These are phyloP conservation scores for Beauveria brongniartii DNA, from an alignment of 2,329 filamentous ascomycete genomes.

Conservation along the genomic window DNA sequence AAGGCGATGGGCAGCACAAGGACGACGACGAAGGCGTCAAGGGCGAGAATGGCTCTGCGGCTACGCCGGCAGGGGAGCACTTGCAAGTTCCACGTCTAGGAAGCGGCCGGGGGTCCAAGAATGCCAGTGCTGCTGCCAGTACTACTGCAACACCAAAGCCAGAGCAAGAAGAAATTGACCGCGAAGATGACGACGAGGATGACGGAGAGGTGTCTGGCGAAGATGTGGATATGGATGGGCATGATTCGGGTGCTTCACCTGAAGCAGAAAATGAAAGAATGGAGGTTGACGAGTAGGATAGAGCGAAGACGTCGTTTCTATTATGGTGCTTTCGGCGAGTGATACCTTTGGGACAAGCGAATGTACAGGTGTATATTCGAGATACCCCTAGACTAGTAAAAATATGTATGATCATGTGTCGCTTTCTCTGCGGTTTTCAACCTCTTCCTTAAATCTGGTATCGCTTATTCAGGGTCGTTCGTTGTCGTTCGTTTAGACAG, in stretches of 20 bases:
- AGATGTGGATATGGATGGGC: neutral
- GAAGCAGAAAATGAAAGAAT: slow-evolving; percentile 44
- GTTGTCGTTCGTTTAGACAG: neutral
- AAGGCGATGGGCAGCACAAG: slow-evolving; percentile 25
- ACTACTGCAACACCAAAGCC: slow-evolving; percentile 20
- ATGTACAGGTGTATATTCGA: slow-evolving; percentile 12
- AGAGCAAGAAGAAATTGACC: slow-evolving; percentile 4
- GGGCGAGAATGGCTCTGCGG: slow-evolving; percentile 25
- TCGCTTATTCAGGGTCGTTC: slow-evolving; percentile 5
- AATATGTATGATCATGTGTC: neutral
- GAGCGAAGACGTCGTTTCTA: slow-evolving; percentile 10
- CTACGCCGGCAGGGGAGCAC: slow-evolving; percentile 15
- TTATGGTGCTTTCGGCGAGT: neutral
- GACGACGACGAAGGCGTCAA: slow-evolving; percentile 18
- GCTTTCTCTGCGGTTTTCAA: neutral
- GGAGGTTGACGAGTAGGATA: slow-evolving; percentile 47
- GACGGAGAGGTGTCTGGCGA: slow-evolving; percentile 43
- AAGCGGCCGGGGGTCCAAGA: slow-evolving; percentile 17
- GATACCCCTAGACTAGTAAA: slow-evolving; percentile 14
- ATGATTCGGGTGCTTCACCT: slow-evolving; percentile 19
- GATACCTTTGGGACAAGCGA: neutral
- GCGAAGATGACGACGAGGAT: slow-evolving; percentile 34
- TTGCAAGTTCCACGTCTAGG: slow-evolving; percentile 14
- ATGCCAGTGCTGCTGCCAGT: slow-evolving; percentile 21
- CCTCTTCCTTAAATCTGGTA: slow-evolving; percentile 14